Percentiles rank a stretch among this genome's conserved stretches.
phyloP scores from a whole-genome alignment of 148 eudicot genomes.

The Nyssa sinensis region DNA sequence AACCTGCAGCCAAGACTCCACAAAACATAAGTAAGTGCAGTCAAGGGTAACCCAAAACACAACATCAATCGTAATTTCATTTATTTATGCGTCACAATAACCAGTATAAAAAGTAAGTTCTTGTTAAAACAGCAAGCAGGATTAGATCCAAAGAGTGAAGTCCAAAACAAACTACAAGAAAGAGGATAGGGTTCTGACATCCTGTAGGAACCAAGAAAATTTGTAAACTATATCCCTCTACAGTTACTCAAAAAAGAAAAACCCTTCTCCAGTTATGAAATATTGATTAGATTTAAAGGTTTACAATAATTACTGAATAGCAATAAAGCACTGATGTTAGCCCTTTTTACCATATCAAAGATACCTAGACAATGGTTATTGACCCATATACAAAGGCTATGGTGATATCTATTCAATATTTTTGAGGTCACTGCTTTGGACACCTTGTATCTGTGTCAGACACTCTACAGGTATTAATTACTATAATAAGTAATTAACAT shows the following conservation, averaged over 20 bases:
- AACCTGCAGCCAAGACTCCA: constrained; percentile 41
- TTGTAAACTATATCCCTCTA: neutral
- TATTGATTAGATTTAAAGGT: neutral
- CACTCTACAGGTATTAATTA: neutral
- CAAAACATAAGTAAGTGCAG: constrained; percentile 1
- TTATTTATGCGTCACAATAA: constrained; percentile 2
- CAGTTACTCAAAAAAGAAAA: no score
- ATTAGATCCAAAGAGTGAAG: neutral
- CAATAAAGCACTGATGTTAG: neutral
- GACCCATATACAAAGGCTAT: neutral
- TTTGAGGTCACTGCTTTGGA: neutral
- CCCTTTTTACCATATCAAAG: neutral
- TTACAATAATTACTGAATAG: neutral
- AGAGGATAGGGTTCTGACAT: neutral
- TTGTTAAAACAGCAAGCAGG: neutral
- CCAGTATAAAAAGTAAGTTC: neutral
- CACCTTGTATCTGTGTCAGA: neutral
- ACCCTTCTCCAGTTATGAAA: neutral
- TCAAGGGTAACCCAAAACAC: neutral
- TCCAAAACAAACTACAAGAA: neutral
- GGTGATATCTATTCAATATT: neutral
- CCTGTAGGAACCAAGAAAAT: neutral
- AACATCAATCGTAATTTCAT: neutral
- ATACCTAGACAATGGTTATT: no score
- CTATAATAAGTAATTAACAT: neutral